Base-by-base conservation (phyloP, 805 yeast species). In the Suhomyces pyralidae region DNA sequence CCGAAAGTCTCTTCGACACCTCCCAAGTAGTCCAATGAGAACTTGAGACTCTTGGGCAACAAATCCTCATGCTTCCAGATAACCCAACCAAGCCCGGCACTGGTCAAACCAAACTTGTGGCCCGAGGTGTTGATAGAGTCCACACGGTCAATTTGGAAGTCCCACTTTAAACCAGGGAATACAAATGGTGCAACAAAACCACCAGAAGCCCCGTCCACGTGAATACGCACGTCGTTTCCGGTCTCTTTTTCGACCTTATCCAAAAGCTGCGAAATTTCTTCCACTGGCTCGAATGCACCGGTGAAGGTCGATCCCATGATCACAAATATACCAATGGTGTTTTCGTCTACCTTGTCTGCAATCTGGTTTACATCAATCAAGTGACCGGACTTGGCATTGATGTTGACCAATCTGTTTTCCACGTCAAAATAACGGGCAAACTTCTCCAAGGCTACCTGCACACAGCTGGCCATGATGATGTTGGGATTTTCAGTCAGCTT, bases 381-480 rank as follows among this genome's bases (percentile, higher is more conserved):
- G 69, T 85, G 88, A 59, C 84, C 82, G 45, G 84, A 76, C 45
- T 79, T 77, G 48, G 74, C 78, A 22, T 78, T 75, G 26, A 90
- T 90, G 12, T 86, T 85, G 54, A 92, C 79, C 57, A 89, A 68
- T 60, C 96, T 79, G 56, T 88, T 81, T 65, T 91, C 97, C 46
- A 91, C 97, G 61, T 91, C 97, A 70, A 91, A 92, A 72, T 91
- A 91, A 48, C 96, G 78, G 14, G 97, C 97, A 71, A 92, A 92
- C 74, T 91, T 91, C 72, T 91, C 97, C 62, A 92, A 76, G 0
- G 97, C 97, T 46, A 92, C 97, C 72, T 91, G 97, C 51, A 93
- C 94, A 69, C 93, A 89, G 32, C 93, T 77, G 8, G 96, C 96
- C 97, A 91, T 90, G 56, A 91, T 71, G 63, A 91, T 89, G 69